Evolutionary conservation across 805 yeast genomes (phyloP).

Genomic region (Wickerhamomyces xylosicus): DNA sequence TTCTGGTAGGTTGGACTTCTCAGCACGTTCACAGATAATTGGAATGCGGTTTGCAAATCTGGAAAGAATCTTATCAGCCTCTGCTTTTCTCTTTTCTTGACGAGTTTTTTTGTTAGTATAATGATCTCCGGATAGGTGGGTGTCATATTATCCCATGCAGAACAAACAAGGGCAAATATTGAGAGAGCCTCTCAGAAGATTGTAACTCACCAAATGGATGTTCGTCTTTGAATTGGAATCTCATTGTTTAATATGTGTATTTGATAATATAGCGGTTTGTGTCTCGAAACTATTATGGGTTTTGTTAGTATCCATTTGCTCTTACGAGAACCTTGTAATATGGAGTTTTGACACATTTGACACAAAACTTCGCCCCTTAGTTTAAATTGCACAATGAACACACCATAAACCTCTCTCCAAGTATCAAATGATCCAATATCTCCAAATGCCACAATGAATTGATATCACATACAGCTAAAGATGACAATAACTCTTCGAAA

Average conservation of each 20-base stretch:
- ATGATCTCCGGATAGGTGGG: not conserved
- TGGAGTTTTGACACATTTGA: not conserved
- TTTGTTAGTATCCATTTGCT: too few relatives aligned
- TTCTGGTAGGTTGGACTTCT: conserved; percentile 90
- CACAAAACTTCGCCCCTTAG: not conserved
- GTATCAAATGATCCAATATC: too few relatives aligned
- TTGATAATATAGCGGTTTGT: conserved; percentile 3
- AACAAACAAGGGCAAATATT: not conserved
- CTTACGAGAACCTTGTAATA: too few relatives aligned
- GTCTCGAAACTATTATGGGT: not conserved
- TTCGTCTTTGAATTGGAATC: conserved; percentile 91
- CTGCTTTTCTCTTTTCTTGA: conserved; percentile 84
- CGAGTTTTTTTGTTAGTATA: not conserved
- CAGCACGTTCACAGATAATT: conserved; percentile 93
- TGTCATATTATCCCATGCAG: too few relatives aligned
- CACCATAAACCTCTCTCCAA: too few relatives aligned
- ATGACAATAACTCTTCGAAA: not conserved
- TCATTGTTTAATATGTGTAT: conserved; percentile 33
- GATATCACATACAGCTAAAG: not conserved
- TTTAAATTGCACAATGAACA: not conserved
- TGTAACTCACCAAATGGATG: conserved; percentile 74
- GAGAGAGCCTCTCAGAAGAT: too few relatives aligned
- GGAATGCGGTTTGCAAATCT: conserved; percentile 92
- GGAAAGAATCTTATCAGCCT: conserved; percentile 81
- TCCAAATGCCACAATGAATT: too few relatives aligned